A percentile compares a stretch with the other conserved stretches of the same genome.
These are phyloP conservation scores for Mycena haematopus DNA, from an alignment of 768 basidiomycete genomes.

Conservation along the genomic window DNA sequence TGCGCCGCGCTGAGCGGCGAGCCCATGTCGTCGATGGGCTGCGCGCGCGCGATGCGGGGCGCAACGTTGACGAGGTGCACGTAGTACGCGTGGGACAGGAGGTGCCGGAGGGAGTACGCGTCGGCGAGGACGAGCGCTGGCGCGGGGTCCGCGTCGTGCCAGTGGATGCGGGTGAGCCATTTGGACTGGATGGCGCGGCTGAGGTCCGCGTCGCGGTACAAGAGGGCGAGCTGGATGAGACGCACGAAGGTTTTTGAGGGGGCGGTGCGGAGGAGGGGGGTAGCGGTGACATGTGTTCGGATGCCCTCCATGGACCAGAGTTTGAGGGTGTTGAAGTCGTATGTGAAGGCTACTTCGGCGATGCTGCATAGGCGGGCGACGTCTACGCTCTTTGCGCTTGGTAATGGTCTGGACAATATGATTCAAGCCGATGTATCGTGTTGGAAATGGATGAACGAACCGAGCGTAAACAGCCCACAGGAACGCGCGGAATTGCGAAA, in stretches of 20 bases:
- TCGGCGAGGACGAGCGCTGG: slow-evolving; percentile 42
- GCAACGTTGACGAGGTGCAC: slow-evolving; percentile 38
- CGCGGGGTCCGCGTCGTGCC: slow-evolving; percentile 36
- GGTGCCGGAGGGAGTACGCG: slow-evolving; percentile 32
- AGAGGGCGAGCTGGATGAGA: slow-evolving; percentile 42
- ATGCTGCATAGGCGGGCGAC: slow-evolving; percentile 46
- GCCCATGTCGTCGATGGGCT: slow-evolving; percentile 28
- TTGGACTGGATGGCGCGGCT: slow-evolving; percentile 35
- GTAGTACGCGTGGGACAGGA: slow-evolving; percentile 44
- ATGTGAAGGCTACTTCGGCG: slow-evolving; percentile 48
- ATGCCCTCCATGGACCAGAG: slow-evolving; percentile 46
- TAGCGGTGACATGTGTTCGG: slow-evolving; percentile 35
- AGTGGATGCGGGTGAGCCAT: slow-evolving; percentile 44
- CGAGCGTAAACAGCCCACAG: slow-evolving; percentile 47
- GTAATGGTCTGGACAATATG: slow-evolving; percentile 34
- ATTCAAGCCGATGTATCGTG: slow-evolving; percentile 14
- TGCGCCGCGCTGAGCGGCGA: slow-evolving; percentile 36
- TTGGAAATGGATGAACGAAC: slow-evolving; percentile 37
- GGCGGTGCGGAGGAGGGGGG: slow-evolving; percentile 35
- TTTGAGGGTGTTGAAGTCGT: slow-evolving; percentile 42
- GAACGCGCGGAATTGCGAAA: slow-evolving; percentile 45
- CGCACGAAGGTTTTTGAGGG: slow-evolving; percentile 40
- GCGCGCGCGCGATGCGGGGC: slow-evolving; percentile 29
- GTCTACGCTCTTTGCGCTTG: slow-evolving; percentile 34
- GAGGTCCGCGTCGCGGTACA: slow-evolving; percentile 36